Conservation (phyloP, 331 rosid genomes). For the Pyracantha coccinea region DNA sequence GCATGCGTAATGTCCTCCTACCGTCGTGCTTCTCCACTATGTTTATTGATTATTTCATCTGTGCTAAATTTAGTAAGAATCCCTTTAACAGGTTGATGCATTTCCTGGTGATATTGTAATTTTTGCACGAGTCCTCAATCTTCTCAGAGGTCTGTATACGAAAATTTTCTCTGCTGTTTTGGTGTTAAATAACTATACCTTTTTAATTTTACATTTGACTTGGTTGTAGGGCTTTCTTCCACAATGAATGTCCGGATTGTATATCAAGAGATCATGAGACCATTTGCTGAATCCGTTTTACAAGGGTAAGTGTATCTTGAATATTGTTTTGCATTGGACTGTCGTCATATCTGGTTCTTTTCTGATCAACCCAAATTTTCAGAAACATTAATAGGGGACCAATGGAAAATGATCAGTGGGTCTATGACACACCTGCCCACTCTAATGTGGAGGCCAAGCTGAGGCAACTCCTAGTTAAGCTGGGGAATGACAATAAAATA, state of each 20-base stretch:
- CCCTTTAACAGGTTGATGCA: slow-evolving; percentile 76
- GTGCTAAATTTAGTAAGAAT: slow-evolving; percentile 6
- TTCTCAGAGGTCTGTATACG: slow-evolving; percentile 68
- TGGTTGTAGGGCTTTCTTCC: slow-evolving; percentile 80
- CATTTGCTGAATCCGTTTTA: slow-evolving; percentile 89
- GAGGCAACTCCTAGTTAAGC: slow-evolving; percentile 63
- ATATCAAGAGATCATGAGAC: slow-evolving; percentile 94
- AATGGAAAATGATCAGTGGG: slow-evolving; percentile 69
- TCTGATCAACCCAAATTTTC: slow-evolving; percentile 35
- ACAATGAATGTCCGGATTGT: slow-evolving; percentile 71
- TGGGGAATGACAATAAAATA: slow-evolving; percentile 70
- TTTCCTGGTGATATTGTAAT: slow-evolving; percentile 99
- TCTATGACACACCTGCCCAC: slow-evolving; percentile 64
- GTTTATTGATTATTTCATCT: slow-evolving; percentile 9
- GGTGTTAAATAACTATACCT: slow-evolving; percentile 8
- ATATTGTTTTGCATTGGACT: not conserved
- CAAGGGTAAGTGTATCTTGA: slow-evolving; percentile 56
- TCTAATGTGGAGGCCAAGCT: slow-evolving; percentile 83
- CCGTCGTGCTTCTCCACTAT: slow-evolving; percentile 10
- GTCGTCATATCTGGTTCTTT: slow-evolving; percentile 13
- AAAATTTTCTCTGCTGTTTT: slow-evolving; percentile 1
- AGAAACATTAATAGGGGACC: slow-evolving; percentile 72
- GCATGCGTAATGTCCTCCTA: slow-evolving; percentile 10
- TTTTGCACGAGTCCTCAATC: slow-evolving; percentile 91
- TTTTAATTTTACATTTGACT: slow-evolving; percentile 14